Evolutionary conservation across 768 basidiomycete genomes (phyloP), one percentile per base, ranked within the genome.

Genomic region (Cystoderma amianthinum): DNA sequence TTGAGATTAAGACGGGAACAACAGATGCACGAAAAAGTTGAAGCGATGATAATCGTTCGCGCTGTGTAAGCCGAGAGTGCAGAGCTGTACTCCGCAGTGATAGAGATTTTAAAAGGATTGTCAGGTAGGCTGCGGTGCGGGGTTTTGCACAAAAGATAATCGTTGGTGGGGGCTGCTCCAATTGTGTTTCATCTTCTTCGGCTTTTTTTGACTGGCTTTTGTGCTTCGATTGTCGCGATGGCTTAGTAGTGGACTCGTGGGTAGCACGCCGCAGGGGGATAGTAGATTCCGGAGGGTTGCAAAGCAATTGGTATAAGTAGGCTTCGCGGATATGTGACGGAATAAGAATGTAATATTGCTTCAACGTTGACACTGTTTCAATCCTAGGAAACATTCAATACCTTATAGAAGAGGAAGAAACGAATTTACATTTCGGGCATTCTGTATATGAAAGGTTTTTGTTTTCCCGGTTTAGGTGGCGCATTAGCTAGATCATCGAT

Each of bases 251-350:
- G 5, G 69, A 63, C 42, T 74, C 78, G 9, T 85, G 80, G 0
- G 79, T 73, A 1, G 72, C 72, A 34, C 81, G 77, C 1, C 83
- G 81, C 32, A 86, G 67, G 47, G 76, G 77, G 9, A 75, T 53
- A 35, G 82, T 90, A 13, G 77, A 82, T 59, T 84, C 83, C 5
- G 85, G 96, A 4, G 90, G 94, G 56, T 97, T 75, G 59, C 85
- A 83, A 7, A 99, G 78, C 23, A 99, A 69, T 60, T 97, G 68
- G 60, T 82, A 92, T 9, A 98, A 78, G 63, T 98, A 97, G 15
- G 77, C 65, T 64, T 99, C 96, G 44, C 94, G 83, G 36, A 97
- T 82, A 58, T 97, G 93, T 0, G 91, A 94, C 2, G 96, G 95
- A 32, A 95, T 82, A 44, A 99, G 83, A 46, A 98, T 62, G 59